These are phyloP conservation scores for Trypanosomatidae sp. DNA, from an alignment of 208 protist genomes.

Conservation along the genomic window DNA sequence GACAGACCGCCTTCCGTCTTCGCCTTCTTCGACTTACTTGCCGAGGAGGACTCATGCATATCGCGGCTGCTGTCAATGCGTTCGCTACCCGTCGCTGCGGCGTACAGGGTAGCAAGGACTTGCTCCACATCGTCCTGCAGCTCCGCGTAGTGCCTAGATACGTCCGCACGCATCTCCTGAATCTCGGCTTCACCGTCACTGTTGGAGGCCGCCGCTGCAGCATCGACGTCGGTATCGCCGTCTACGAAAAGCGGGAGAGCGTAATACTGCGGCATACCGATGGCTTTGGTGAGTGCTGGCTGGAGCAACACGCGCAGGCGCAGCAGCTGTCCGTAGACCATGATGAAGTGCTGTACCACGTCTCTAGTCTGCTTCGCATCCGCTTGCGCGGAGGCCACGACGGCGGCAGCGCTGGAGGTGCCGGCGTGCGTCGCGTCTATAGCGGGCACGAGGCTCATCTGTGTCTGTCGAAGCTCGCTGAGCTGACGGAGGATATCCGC, in stretches of 20 bases:
- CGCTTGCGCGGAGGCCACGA: background rate
- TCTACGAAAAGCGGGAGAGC: conserved; percentile 47
- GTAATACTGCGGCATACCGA: conserved; percentile 84
- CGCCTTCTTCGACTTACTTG: conserved; percentile 4
- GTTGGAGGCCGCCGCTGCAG: conserved; percentile 9
- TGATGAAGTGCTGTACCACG: conserved; percentile 58
- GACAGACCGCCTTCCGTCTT: conserved; percentile 4
- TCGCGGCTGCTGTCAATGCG: background rate
- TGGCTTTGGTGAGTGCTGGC: conserved; percentile 52
- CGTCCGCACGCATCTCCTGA: conserved; percentile 14
- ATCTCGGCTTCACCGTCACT: conserved; percentile 22
- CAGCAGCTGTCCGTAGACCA: conserved; percentile 75
- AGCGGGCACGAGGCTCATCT: conserved; percentile 22
- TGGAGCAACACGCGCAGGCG: conserved; percentile 75
- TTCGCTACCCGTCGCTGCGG: conserved; percentile 8
- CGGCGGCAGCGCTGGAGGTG: background rate
- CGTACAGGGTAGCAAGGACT: conserved; percentile 27
- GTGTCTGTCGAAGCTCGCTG: conserved; percentile 28
- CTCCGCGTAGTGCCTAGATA: conserved; percentile 25
- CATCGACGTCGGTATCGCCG: conserved; percentile 18
- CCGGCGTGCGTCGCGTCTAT: background rate
- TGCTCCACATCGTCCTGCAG: conserved; percentile 31
- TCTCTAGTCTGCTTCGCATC: conserved; percentile 39
- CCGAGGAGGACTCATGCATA: background rate
- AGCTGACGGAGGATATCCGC: conserved; percentile 35